Conservation (phyloP, 75 land plant genomes). For the Ceratopteris richardii region DNA sequence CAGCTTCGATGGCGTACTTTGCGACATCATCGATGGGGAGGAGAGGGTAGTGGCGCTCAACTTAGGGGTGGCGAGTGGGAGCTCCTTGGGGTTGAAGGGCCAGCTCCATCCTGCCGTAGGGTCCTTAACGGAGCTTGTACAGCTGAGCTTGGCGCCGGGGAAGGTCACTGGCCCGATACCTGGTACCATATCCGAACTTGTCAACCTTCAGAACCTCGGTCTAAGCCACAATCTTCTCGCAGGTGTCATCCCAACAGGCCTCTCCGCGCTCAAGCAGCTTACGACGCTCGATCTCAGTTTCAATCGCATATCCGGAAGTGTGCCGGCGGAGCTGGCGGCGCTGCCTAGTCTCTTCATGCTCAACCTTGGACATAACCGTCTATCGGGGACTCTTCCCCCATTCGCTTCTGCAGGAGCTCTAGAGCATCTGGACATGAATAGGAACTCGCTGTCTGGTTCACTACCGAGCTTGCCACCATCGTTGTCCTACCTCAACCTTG, state of each 20-base stretch:
- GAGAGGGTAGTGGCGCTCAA: constrained; percentile 39
- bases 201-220: constrained; percentile 41
- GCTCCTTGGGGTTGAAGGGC: constrained; percentile 53
- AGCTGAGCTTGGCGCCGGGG: constrained; percentile 56
- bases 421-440: constrained; percentile 49
- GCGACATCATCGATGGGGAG: constrained; percentile 16
- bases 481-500: too few species aligned
- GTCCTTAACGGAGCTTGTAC: constrained; percentile 30
- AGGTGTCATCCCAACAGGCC: constrained; percentile 35
- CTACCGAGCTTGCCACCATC: too few species aligned
- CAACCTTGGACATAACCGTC: constrained; percentile 51
- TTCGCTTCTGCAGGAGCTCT: constrained; percentile 18
- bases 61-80: constrained; percentile 54
- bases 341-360: constrained; percentile 39
- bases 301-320: constrained; percentile 39
- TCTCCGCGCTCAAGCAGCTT: constrained; percentile 29
- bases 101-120: constrained; percentile 41
- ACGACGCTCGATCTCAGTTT: constrained; percentile 56
- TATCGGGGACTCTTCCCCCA: constrained; percentile 49
- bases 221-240: constrained; percentile 46
- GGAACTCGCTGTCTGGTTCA: constrained; percentile 46
- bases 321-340: constrained; percentile 35
- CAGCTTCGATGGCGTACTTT: constrained; percentile 44
- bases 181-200: constrained; percentile 21
- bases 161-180: constrained; percentile 42